Conservation (phyloP, 495 filamentous ascomycete genomes). For the Penicillium verhagenii region DNA sequence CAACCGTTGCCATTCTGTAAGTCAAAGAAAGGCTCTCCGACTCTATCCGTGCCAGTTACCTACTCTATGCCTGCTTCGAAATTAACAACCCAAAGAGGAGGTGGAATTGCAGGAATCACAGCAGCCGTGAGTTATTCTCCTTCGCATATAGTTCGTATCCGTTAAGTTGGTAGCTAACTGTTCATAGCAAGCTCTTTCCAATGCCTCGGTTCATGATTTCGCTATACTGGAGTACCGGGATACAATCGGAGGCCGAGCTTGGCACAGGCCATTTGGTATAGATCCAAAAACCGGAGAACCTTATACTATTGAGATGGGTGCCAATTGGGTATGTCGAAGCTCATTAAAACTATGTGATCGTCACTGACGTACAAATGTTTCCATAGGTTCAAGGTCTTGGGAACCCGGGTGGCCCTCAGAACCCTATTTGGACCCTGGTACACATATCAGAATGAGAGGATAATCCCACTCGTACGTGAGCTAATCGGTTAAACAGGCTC, state of each 20-base stretch:
- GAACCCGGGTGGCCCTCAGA: slow-evolving; percentile 54
- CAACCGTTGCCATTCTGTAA: slow-evolving; percentile 40
- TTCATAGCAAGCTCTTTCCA: slow-evolving; percentile 59
- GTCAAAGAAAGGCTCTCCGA: no score
- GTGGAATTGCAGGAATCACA: slow-evolving; percentile 63
- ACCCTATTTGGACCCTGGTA: slow-evolving; percentile 68
- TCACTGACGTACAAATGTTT: not conserved
- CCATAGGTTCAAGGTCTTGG: slow-evolving; percentile 62
- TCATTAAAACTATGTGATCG: not conserved
- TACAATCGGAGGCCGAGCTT: slow-evolving; percentile 61
- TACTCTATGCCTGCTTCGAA: not conserved
- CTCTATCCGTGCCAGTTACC: no score
- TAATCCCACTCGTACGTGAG: not conserved
- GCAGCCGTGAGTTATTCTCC: slow-evolving; percentile 52
- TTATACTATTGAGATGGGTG: slow-evolving; percentile 64
- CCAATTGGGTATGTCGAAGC: slow-evolving; percentile 57
- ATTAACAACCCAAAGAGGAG: slow-evolving; percentile 27
- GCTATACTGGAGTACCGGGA: slow-evolving; percentile 66
- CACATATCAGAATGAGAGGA: slow-evolving; percentile 3
- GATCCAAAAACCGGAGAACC: slow-evolving; percentile 45
- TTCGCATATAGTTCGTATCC: slow-evolving; percentile 1
- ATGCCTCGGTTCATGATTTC: slow-evolving; percentile 66
- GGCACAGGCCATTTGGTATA: slow-evolving; percentile 58
- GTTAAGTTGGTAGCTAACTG: not conserved
- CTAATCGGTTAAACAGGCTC: slow-evolving; percentile 34